These are phyloP conservation scores for Colletotrichum incanum DNA, from an alignment of 2,329 filamentous ascomycete genomes.

Conservation along the genomic window DNA sequence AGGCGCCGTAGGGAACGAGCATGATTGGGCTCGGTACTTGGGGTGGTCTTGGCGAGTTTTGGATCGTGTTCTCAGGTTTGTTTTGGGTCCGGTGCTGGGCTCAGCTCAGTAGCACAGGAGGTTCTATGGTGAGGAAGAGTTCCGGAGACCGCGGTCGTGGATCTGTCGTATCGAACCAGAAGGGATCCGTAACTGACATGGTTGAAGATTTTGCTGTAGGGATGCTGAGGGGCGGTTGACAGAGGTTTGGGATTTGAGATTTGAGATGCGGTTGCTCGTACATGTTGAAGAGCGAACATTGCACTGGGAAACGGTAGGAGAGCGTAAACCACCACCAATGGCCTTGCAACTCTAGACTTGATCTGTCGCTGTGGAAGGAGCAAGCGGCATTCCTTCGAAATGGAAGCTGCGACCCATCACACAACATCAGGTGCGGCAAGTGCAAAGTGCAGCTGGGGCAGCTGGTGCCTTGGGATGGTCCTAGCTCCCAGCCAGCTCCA, in stretches of 20 bases:
- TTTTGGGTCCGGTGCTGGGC: slow-evolving; percentile 15
- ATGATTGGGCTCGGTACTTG: slow-evolving; percentile 39
- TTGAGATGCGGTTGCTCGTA: not conserved
- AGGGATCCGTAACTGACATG: slow-evolving; percentile 2
- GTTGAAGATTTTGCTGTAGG: not conserved
- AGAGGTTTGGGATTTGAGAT: not conserved
- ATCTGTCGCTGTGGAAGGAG: slow-evolving; percentile 7
- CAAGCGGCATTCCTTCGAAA: not conserved
- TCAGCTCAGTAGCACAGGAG: not conserved
- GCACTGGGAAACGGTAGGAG: not conserved
- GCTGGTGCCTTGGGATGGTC: slow-evolving; percentile 29
- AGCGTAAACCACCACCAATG: not conserved
- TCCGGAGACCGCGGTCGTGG: not conserved
- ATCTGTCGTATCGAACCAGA: not conserved
- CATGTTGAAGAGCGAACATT: not conserved
- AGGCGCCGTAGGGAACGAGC: slow-evolving; percentile 4
- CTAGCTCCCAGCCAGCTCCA: slow-evolving; percentile 31
- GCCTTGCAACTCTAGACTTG: not conserved
- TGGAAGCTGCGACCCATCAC: slow-evolving; percentile 14
- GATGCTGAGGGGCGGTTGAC: not conserved
- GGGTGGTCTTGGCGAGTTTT: slow-evolving; percentile 38
- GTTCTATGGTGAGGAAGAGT: not conserved
- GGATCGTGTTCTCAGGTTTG: slow-evolving; percentile 25
- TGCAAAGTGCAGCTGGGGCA: slow-evolving; percentile 18
- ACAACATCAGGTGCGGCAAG: slow-evolving; percentile 18